Base-by-base conservation (phyloP, 306 rosid species). In the Prinsepia uniflora region DNA sequence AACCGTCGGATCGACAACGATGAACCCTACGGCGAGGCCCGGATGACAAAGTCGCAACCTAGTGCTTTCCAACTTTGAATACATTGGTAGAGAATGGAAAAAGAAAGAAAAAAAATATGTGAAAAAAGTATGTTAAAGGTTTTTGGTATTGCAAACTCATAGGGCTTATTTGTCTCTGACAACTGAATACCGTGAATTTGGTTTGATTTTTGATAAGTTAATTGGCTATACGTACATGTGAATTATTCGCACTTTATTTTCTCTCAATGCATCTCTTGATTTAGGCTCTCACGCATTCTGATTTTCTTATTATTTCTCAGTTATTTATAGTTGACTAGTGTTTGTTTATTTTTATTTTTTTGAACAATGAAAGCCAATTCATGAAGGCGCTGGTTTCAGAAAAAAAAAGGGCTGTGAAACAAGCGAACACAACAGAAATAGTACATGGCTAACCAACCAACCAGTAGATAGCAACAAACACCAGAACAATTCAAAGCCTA, bases 1-100 rank as follows among this genome's bases (percentile, higher is more conserved):
- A 85, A 95, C 64, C 84, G 82, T 5, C 84, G 75, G 78, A 89
- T 87, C 0, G 99, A 95, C 40, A 91, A 95, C 5, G 84, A 89
- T 56, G 99, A 95, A 34, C 83, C 99, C 20, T 84, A 78, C 0
- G 87, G 96, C 7, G 82, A 85, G 73, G 89, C 96, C 3, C 85
- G 96, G 69, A 95, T 95, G 99, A 87, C 96, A 6, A 95, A 95
- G 84, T 39, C 85, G 8, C 87, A 72, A 6, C 99, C 99, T 6
- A 82, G 88, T 71, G 54, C 63, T 56, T 67, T 95, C 68, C 84
- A 86, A 5, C 48, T 91, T 75, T 94, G 74, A 42, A 15, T 15
- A 58, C 11, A 6, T 4, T 22, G 60, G 8, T 20, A 39, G 44
- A 5, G 34, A 53, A 13, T 45, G 18, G 70, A 19, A 68, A 49